Evolutionary conservation across 1,139 yeast species (phyloP), one percentile per base, ranked within the genome.

Genomic region (Zygosaccharomyces sapae): DNA sequence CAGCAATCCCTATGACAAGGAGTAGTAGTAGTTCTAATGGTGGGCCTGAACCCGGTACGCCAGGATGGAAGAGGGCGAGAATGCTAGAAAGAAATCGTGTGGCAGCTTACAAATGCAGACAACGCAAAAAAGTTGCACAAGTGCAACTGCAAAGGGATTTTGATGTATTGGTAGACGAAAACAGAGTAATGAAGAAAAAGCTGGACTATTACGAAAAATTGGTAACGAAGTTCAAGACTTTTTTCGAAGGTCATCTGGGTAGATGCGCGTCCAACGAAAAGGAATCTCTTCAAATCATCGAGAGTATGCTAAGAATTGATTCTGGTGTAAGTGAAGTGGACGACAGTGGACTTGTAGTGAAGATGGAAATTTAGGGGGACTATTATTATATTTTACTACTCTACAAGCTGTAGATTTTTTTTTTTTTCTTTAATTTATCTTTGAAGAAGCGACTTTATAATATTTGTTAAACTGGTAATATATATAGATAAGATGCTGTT

Each of bases 101-200:
- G 16, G 92, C 92, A 0, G 90, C 90, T 0, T 79, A 85, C 9
- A 83, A 82, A 59, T 84, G 92, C 70, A 71, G 92, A 56, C 87
- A 82, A 60, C 70, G 90, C 38, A 84, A 83, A 68, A 84, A 83
- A 56, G 79, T 81, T 45, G 83, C 86, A 0, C 90, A 83, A 59
- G 72, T 76, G 51, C 81, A 81, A 59, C 62, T 83, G 46, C 82
- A 80, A 56, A 78, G 75, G 47, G 84, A 79, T 55, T 74, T 81
- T 35, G 74, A 71, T 42, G 72, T 71, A 44, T 70, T 76, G 46
- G 72, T 74, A 43, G 61, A 57, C 16, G 78, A 79, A 49, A 74
- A 80, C 51, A 65, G 62, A n/a, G 58, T 59, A 0, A 68, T 77
- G 41, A 67, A 64, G 37, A 62, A 57, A n/a, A 72, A 72, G 51